phyloP scores from a whole-genome alignment of 306 rosid species.

The Quercus aquifolioides region DNA sequence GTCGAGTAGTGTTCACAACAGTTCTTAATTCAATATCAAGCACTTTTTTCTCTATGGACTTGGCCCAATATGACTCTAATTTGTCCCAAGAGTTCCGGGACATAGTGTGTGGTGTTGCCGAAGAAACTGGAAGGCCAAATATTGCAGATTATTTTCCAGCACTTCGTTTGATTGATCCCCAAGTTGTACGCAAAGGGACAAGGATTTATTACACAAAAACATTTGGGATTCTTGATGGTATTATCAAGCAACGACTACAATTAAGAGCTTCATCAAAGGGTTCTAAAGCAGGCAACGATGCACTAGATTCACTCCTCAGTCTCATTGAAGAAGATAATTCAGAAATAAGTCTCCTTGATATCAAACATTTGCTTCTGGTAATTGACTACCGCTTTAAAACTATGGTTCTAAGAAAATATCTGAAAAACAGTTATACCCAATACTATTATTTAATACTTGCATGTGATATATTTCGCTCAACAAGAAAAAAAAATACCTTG shows the following conservation, averaged over 20 bases:
- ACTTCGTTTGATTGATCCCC: not conserved
- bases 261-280: not conserved
- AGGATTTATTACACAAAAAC: not conserved
- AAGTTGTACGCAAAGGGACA: not conserved
- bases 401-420: no score
- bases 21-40: slow-evolving; percentile 30
- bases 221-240: not conserved
- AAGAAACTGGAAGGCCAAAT: slow-evolving; percentile 22
- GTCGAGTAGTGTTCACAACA: slow-evolving; percentile 7
- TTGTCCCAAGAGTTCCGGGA: slow-evolving; percentile 29
- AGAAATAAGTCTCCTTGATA: not conserved
- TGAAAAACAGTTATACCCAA: no score
- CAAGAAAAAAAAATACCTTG: no score
- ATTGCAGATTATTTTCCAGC: slow-evolving; percentile 1
- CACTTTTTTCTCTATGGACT: slow-evolving; percentile 38
- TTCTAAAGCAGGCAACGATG: not conserved
- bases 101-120: not conserved
- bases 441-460: no score
- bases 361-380: not conserved
- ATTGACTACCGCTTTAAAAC: not conserved
- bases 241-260: not conserved
- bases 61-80: slow-evolving; percentile 31
- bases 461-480: no score
- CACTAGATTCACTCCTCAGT: not conserved
- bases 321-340: not conserved